Evolutionary conservation across 805 yeast species (phyloP).

Genomic region (Ogataea zsoltii): DNA sequence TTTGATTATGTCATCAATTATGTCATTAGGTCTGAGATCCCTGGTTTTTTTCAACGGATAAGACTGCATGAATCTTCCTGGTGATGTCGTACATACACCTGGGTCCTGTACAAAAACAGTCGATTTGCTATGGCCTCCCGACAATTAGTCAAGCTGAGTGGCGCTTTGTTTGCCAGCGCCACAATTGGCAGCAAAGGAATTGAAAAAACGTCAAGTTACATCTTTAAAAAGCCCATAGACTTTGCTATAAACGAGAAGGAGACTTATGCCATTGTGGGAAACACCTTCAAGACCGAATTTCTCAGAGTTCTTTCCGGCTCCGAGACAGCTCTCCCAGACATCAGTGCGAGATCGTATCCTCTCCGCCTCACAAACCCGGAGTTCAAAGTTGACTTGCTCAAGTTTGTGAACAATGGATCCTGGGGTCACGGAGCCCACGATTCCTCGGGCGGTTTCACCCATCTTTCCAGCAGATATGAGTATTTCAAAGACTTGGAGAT

Average conservation of each 20-base stretch:
- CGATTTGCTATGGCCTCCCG: neutral
- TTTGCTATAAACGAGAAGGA: constrained; percentile 41
- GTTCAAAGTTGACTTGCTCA: constrained; percentile 42
- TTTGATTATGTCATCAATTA: no score
- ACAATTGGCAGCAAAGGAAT: neutral
- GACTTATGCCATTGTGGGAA: constrained; percentile 58
- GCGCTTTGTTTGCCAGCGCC: neutral
- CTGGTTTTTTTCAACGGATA: neutral
- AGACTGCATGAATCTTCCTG: no score
- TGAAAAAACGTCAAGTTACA: neutral
- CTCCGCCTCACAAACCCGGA: constrained; percentile 43
- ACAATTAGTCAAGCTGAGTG: constrained; percentile 1
- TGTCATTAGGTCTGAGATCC: no score
- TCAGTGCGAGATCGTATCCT: constrained; percentile 55
- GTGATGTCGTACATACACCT: no score
- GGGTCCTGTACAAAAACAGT: neutral
- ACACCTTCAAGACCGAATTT: constrained; percentile 50
- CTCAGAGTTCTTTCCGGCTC: constrained; percentile 59
- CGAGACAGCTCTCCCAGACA: constrained; percentile 51
- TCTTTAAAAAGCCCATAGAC: constrained; percentile 43
- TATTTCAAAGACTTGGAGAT: constrained; percentile 73
- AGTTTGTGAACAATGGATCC: constrained; percentile 37
- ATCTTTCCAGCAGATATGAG: constrained; percentile 88
- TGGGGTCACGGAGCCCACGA: constrained; percentile 39
- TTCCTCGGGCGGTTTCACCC: constrained; percentile 53